Evolutionary conservation across 108 stramenopile species (phyloP).

Genomic region (Skeletonema tropicum): DNA sequence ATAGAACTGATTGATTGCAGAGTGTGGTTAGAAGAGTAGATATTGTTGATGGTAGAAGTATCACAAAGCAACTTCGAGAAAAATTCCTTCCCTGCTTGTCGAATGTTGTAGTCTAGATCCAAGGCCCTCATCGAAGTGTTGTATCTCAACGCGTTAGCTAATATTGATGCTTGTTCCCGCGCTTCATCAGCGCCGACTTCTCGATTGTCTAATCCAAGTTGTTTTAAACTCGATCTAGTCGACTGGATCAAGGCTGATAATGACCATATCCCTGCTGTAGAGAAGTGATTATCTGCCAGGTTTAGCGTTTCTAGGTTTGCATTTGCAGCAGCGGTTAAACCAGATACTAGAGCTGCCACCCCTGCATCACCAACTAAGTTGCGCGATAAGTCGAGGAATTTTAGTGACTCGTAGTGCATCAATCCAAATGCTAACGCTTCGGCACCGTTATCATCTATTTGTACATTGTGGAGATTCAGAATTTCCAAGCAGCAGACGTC

Average conservation of each 20-base stretch:
- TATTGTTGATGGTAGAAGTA: background rate
- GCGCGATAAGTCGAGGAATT: background rate
- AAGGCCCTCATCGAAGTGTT: too few species aligned
- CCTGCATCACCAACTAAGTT: background rate
- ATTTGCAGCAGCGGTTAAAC: background rate
- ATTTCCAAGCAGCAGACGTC: constrained; percentile 1
- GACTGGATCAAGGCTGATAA: too few species aligned
- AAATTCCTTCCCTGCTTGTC: too few species aligned
- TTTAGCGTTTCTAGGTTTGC: too few species aligned
- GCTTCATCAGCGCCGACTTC: too few species aligned
- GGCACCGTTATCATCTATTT: background rate
- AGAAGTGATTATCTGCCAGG: too few species aligned
- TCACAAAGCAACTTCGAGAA: too few species aligned
- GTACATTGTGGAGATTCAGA: background rate
- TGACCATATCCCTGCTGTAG: too few species aligned
- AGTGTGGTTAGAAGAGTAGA: background rate
- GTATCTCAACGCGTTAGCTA: background rate
- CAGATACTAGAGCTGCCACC: background rate
- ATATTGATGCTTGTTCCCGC: background rate
- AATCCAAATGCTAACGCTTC: background rate
- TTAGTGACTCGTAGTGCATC: background rate
- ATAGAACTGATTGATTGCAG: background rate
- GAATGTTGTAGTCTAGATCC: too few species aligned
- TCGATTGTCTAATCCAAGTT: too few species aligned
- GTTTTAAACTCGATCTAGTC: too few species aligned